These are phyloP conservation scores for Capsella rubella DNA, from an alignment of 441 rosid species.

Conservation along the genomic window DNA sequence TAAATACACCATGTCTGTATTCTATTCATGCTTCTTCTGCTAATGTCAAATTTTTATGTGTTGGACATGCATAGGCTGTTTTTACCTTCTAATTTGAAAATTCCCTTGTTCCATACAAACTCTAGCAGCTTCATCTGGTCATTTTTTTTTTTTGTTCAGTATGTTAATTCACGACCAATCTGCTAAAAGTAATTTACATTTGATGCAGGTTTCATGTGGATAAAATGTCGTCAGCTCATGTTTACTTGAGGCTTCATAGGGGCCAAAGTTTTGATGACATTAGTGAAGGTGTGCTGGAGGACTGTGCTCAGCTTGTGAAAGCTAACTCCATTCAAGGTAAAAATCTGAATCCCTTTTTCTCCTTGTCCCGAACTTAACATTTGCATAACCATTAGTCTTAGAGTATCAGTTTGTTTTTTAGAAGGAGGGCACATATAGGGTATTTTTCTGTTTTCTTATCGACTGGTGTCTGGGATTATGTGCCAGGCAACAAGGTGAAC, in stretches of 20 bases:
- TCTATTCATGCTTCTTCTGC: conserved; percentile 1
- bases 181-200: conserved; percentile 16
- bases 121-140: conserved; percentile 4
- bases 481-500: conserved; percentile 93
- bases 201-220: conserved; percentile 94
- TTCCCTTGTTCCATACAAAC: neutral
- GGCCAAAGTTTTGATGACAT: conserved; percentile 90
- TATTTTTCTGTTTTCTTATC: conserved; percentile 42
- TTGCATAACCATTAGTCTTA: conserved; percentile 36
- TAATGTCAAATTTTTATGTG: neutral
- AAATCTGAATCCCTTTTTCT: conserved; percentile 3
- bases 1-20: neutral
- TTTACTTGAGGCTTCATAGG: conserved; percentile 84
- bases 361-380: conserved; percentile 2
- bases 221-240: conserved; percentile 99
- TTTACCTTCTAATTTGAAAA: neutral
- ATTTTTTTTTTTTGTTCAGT: neutral
- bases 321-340: conserved; percentile 98
- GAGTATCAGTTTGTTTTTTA: conserved; percentile 39
- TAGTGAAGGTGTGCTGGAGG: conserved; percentile 86
- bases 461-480: conserved; percentile 43
- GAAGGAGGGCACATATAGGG: conserved; percentile 44
- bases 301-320: conserved; percentile 97
- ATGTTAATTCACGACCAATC: neutral
- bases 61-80: conserved; percentile 1